Percentiles rank a stretch among this genome's conserved stretches.
phyloP scores from a whole-genome alignment of 768 basidiomycete genomes.

The Mycena galopus region DNA sequence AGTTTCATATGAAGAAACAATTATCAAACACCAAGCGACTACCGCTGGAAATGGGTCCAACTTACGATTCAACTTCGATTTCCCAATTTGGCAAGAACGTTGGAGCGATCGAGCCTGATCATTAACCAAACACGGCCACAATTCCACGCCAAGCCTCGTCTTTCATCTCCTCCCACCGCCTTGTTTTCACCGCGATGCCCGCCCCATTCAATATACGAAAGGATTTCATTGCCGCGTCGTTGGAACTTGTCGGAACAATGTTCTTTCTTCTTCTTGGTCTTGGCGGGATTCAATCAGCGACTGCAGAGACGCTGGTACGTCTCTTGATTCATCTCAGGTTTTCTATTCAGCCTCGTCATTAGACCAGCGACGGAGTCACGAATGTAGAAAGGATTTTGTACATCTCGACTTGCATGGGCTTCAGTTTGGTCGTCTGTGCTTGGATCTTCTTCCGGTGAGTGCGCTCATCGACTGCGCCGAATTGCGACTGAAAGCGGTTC shows the following conservation, averaged over 20 bases:
- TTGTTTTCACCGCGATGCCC: background rate
- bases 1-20: too few species aligned
- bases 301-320: conserved; percentile 43
- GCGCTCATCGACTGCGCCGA: background rate
- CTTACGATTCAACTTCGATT: too few species aligned
- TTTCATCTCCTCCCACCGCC: background rate
- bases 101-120: conserved; percentile 8
- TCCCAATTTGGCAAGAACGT: too few species aligned
- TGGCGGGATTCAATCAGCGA: conserved; percentile 72
- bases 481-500: background rate
- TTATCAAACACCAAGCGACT: too few species aligned
- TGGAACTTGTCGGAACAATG: conserved; percentile 72
- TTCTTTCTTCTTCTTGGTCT: conserved; percentile 76
- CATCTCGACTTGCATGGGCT: conserved; percentile 70
- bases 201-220: conserved; percentile 38
- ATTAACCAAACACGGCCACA: conserved; percentile 20
- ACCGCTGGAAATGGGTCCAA: too few species aligned
- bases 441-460: conserved; percentile 73
- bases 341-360: background rate
- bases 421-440: conserved; percentile 71
- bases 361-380: background rate
- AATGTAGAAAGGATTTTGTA: conserved; percentile 62
- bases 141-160: conserved; percentile 15
- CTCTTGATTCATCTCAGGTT: background rate
- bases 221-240: conserved; percentile 62